These are phyloP conservation scores for Xylaria hypoxylon DNA, from an alignment of 2,329 filamentous ascomycete species.

Conservation along the genomic window DNA sequence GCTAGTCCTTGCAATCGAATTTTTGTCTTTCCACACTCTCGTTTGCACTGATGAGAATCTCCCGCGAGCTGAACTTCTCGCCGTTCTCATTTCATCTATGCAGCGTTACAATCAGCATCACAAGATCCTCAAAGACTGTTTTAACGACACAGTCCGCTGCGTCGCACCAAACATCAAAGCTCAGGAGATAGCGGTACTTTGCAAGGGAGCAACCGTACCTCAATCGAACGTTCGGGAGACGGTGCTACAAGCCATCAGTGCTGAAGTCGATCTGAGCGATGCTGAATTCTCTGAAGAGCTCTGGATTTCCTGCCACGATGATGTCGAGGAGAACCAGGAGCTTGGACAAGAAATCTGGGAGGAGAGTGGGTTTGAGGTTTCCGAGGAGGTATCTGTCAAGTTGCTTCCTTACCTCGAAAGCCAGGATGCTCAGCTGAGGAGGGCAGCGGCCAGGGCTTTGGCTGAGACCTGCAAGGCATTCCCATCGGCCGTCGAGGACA, in stretches of 20 bases:
- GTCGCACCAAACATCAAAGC: slow-evolving; percentile 82
- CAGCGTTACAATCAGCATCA: slow-evolving; percentile 92
- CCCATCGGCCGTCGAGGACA: slow-evolving; percentile 67
- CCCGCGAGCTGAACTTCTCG: slow-evolving; percentile 79
- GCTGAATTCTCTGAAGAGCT: slow-evolving; percentile 88
- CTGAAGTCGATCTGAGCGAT: slow-evolving; percentile 92
- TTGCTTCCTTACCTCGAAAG: slow-evolving; percentile 84
- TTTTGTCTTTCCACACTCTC: slow-evolving; percentile 88
- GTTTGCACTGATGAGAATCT: slow-evolving; percentile 79
- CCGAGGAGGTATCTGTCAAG: slow-evolving; percentile 71
- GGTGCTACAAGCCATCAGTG: slow-evolving; percentile 88
- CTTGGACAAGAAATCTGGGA: slow-evolving; percentile 93
- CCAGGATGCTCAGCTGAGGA: slow-evolving; percentile 82
- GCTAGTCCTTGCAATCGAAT: slow-evolving; percentile 86
- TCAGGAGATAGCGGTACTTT: slow-evolving; percentile 79
- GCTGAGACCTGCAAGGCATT: slow-evolving; percentile 77
- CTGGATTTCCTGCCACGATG: slow-evolving; percentile 93
- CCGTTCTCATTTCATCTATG: slow-evolving; percentile 82
- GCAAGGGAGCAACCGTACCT: slow-evolving; percentile 81
- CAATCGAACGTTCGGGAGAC: slow-evolving; percentile 84
- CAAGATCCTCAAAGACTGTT: slow-evolving; percentile 92
- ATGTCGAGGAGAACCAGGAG: slow-evolving; percentile 86
- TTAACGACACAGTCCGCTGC: slow-evolving; percentile 85
- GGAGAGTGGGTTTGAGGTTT: slow-evolving; percentile 83
- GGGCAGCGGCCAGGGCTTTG: slow-evolving; percentile 84